Evolutionary conservation across 768 basidiomycete species (phyloP).

Genomic region (Sistotremastrum niveocremeum): DNA sequence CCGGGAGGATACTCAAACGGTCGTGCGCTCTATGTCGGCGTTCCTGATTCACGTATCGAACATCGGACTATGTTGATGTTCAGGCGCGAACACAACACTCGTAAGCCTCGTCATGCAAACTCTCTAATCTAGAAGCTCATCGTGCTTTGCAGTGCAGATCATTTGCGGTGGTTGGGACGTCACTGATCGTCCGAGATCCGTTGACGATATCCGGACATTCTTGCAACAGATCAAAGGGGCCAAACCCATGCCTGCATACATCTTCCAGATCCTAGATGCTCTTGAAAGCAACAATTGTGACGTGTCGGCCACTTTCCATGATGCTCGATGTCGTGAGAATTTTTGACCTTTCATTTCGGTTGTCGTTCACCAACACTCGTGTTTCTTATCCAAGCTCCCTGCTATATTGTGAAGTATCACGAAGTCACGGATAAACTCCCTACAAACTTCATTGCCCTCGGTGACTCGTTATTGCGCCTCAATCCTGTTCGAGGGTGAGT

Average conservation of each 20-base stretch:
- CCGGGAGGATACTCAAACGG: neutral
- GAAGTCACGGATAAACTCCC: neutral
- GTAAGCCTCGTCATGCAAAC: neutral
- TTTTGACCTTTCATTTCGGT: neutral
- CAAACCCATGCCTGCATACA: neutral
- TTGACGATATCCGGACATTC: neutral
- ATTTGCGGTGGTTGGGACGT: neutral
- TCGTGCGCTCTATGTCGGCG: neutral
- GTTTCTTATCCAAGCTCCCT: neutral
- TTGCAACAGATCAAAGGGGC: neutral
- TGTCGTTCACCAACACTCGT: neutral
- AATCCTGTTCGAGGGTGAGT: conserved; percentile 3
- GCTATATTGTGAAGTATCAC: neutral
- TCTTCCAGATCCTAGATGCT: neutral
- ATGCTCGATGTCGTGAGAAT: conserved; percentile 1
- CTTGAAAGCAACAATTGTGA: neutral
- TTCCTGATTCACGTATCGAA: neutral
- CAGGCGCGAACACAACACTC: neutral
- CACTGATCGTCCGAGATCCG: neutral
- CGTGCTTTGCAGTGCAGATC: neutral
- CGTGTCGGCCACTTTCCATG: neutral
- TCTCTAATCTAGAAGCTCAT: neutral
- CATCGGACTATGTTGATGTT: neutral
- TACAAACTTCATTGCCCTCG: conserved; percentile 4
- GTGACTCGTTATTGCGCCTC: conserved; percentile 1